These are phyloP conservation scores for Ottelia alismoides DNA, from an alignment of 106 monocot species.

Conservation along the genomic window DNA sequence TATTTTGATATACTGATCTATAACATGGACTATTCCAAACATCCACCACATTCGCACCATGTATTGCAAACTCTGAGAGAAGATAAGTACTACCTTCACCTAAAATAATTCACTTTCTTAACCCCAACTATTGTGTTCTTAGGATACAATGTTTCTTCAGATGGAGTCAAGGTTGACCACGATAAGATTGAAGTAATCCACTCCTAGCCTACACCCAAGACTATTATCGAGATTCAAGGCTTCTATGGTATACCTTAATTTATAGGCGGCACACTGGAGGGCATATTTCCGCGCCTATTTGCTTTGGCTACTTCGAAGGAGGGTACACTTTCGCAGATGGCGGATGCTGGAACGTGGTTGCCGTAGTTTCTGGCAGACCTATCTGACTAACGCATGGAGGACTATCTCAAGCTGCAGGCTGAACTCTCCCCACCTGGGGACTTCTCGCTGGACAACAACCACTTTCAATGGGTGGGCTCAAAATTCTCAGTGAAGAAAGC, in stretches of 20 bases:
- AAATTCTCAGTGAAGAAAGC: too few relatives aligned
- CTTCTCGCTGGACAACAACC: too few relatives aligned
- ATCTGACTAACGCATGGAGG: too few relatives aligned
- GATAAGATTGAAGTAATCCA: neutral
- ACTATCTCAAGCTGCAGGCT: too few relatives aligned
- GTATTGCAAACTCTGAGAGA: neutral
- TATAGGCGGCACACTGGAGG: too few relatives aligned
- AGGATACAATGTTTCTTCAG: neutral
- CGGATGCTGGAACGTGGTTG: too few relatives aligned
- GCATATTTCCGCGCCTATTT: too few relatives aligned
- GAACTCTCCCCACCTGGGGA: too few relatives aligned
- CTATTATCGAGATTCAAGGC: neutral
- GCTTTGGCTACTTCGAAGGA: too few relatives aligned
- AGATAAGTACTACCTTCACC: neutral
- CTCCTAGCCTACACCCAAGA: neutral
- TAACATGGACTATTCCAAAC: neutral
- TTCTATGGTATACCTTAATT: conserved; percentile 5
- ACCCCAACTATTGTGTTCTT: neutral
- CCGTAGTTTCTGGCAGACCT: too few relatives aligned
- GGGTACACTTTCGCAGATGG: too few relatives aligned
- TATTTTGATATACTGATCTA: conserved; percentile 4
- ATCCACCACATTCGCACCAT: neutral
- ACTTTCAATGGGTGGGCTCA: too few relatives aligned
- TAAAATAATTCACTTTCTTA: conserved; percentile 4
- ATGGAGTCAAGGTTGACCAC: conserved; percentile 1